Conservation (phyloP, 1,139 yeast genomes). For the Yamadazyma trypodendri region DNA sequence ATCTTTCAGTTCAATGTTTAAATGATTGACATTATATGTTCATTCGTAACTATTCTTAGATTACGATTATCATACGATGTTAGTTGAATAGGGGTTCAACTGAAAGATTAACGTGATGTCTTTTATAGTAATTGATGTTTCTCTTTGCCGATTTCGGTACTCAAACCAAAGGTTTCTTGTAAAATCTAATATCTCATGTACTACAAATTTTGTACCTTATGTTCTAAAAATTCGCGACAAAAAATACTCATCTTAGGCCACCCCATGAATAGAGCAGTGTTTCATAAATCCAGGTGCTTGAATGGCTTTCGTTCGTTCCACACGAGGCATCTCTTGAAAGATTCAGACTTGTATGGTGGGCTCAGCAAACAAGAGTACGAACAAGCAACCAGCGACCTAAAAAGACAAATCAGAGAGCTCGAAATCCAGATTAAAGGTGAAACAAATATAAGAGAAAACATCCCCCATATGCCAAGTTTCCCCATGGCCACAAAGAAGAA, state of each 20-base stretch:
- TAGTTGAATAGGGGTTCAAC: slow-evolving; percentile 20
- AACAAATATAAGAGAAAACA: slow-evolving; percentile 33
- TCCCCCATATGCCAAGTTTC: slow-evolving; percentile 37
- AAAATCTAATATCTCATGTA: too few species aligned
- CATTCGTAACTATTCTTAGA: slow-evolving; percentile 1
- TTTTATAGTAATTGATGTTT: background rate
- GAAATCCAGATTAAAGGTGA: slow-evolving; percentile 43
- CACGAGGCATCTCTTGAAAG: background rate
- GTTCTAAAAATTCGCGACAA: background rate
- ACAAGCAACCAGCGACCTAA: slow-evolving; percentile 34
- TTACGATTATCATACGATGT: slow-evolving; percentile 15
- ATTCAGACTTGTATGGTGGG: slow-evolving; percentile 20
- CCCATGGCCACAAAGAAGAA: slow-evolving; percentile 25
- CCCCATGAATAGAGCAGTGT: too few species aligned
- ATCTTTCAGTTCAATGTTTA: slow-evolving; percentile 19
- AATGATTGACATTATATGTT: slow-evolving; percentile 19
- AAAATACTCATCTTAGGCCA: background rate
- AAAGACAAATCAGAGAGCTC: slow-evolving; percentile 30
- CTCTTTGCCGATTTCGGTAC: background rate
- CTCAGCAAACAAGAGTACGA: slow-evolving; percentile 44
- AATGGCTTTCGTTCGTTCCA: background rate
- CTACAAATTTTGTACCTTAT: too few species aligned
- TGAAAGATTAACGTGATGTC: slow-evolving; percentile 15
- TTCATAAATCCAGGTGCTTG: background rate
- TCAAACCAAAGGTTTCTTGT: background rate